A percentile compares a stretch with the other conserved stretches of the same genome.
These are phyloP conservation scores for Seiridium unicorne DNA, from an alignment of 2,329 filamentous ascomycete species.

Conservation along the genomic window DNA sequence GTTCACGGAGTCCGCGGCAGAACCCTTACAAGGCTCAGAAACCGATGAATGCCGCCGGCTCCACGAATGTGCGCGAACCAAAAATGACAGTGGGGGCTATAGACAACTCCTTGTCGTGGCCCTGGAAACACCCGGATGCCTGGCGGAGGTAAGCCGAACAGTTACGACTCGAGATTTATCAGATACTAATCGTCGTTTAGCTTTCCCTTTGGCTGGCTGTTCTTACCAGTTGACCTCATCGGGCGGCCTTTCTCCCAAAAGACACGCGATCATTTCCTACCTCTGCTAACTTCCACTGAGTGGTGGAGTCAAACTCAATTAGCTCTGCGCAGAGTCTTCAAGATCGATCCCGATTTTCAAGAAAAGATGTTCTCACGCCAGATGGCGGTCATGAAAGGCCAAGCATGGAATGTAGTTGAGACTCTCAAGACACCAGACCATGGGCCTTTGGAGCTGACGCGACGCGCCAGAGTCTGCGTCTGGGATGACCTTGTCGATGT, in stretches of 20 bases:
- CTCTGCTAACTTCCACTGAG: constrained; percentile 85
- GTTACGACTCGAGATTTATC: not conserved
- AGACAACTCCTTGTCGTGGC: constrained; percentile 97
- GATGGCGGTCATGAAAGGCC: constrained; percentile 98
- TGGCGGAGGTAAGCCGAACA: constrained; percentile 52
- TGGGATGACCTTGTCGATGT: constrained; percentile 98
- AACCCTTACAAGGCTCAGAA: constrained; percentile 76
- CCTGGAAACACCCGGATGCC: constrained; percentile 97
- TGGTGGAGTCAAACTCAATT: constrained; percentile 97
- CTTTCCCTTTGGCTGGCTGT: constrained; percentile 98
- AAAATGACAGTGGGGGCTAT: constrained; percentile 85
- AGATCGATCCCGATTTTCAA: constrained; percentile 92
- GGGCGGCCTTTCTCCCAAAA: constrained; percentile 94
- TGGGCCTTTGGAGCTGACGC: constrained; percentile 87
- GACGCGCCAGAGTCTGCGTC: constrained; percentile 87
- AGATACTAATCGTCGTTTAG: constrained; percentile 42
- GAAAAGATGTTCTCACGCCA: constrained; percentile 99
- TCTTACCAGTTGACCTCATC: constrained; percentile 93
- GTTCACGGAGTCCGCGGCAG: constrained; percentile 39
- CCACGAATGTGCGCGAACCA: constrained; percentile 46
- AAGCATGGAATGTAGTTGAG: constrained; percentile 99
- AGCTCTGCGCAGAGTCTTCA: constrained; percentile 82
- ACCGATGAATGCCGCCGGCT: constrained; percentile 75
- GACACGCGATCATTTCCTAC: constrained; percentile 93
- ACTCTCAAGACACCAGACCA: constrained; percentile 91